A percentile compares a stretch with the other conserved stretches of the same genome.
phyloP scores from a whole-genome alignment of 73 alveolate species.

The Urostyla sp. region DNA sequence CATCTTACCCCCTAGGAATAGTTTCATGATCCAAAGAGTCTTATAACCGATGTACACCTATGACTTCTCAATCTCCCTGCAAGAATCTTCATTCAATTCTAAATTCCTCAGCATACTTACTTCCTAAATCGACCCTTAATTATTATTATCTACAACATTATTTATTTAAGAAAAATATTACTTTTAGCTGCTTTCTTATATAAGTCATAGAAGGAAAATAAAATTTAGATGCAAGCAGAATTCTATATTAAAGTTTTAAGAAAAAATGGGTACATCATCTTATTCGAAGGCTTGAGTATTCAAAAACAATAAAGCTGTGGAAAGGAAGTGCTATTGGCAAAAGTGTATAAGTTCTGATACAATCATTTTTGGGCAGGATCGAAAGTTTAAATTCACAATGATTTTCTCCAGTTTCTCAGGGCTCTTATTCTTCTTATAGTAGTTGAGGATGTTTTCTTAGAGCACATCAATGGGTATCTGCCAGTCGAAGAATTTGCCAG shows the following conservation, averaged over 20 bases:
- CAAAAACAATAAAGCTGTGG: constrained; percentile 49
- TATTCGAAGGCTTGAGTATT: constrained; percentile 37
- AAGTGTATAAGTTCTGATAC: constrained; percentile 53
- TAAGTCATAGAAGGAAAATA: constrained; percentile 48
- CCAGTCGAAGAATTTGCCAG: constrained; percentile 50
- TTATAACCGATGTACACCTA: constrained; percentile 61
- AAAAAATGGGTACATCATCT: constrained; percentile 2
- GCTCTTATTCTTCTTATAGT: constrained; percentile 28
- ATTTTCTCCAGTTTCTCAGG: constrained; percentile 54
- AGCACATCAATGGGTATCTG: constrained; percentile 38
- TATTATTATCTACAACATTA: constrained; percentile 17
- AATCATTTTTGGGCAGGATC: constrained; percentile 27
- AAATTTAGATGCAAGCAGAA: constrained; percentile 29
- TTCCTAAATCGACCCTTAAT: constrained; percentile 18
- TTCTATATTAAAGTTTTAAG: constrained; percentile 1
- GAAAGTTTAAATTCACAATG: constrained; percentile 45
- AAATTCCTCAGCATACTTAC: constrained; percentile 14
- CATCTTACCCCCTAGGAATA: constrained; percentile 63
- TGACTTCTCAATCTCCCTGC: constrained; percentile 31
- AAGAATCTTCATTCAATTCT: background rate
- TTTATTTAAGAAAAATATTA: background rate
- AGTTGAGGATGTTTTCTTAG: constrained; percentile 25
- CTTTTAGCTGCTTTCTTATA: constrained; percentile 38
- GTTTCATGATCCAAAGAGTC: constrained; percentile 60
- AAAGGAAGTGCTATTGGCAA: constrained; percentile 19